phyloP scores from a whole-genome alignment of 2,329 filamentous ascomycete species.

The Chaetomiaceae sp. region DNA sequence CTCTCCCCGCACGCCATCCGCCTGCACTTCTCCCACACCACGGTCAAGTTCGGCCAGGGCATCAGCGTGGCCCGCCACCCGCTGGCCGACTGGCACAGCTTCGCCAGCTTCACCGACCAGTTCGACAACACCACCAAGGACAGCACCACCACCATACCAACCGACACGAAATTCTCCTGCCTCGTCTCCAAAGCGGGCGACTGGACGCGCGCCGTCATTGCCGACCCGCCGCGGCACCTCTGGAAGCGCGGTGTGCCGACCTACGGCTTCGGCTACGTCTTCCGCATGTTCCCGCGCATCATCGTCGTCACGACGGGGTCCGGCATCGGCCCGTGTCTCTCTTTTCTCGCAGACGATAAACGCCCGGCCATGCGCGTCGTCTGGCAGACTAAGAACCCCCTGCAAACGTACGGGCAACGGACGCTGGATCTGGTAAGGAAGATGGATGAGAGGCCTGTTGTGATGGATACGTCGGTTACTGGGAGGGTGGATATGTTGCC shows the following conservation, averaged over 20 bases:
- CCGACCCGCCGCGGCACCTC: conserved; percentile 47
- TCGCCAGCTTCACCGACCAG: conserved; percentile 54
- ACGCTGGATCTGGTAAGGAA: conserved; percentile 26
- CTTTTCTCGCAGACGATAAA: conserved; percentile 43
- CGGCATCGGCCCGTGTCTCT: conserved; percentile 58
- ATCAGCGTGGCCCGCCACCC: conserved; percentile 50
- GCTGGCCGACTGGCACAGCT: conserved; percentile 56
- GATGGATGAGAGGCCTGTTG: conserved; percentile 31
- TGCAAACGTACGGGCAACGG: conserved; percentile 32
- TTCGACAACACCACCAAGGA: no score
- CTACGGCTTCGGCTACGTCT: conserved; percentile 53
- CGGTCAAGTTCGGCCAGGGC: conserved; percentile 43
- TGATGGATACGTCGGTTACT: conserved; percentile 30
- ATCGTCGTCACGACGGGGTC: conserved; percentile 60
- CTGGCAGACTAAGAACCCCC: conserved; percentile 33
- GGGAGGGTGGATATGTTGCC: conserved; percentile 32
- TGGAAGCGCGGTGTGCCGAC: conserved; percentile 58
- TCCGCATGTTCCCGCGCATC: conserved; percentile 51
- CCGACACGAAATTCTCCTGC: conserved; percentile 44
- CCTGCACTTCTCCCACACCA: conserved; percentile 52
- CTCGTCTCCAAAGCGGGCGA: conserved; percentile 60
- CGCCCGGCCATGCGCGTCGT: conserved; percentile 30
- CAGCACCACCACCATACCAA: no score
- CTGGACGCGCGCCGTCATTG: conserved; percentile 56
- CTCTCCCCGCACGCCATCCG: conserved; percentile 60